phyloP scores from a whole-genome alignment of 768 basidiomycete species.

The Podaxis carcinomalis region DNA sequence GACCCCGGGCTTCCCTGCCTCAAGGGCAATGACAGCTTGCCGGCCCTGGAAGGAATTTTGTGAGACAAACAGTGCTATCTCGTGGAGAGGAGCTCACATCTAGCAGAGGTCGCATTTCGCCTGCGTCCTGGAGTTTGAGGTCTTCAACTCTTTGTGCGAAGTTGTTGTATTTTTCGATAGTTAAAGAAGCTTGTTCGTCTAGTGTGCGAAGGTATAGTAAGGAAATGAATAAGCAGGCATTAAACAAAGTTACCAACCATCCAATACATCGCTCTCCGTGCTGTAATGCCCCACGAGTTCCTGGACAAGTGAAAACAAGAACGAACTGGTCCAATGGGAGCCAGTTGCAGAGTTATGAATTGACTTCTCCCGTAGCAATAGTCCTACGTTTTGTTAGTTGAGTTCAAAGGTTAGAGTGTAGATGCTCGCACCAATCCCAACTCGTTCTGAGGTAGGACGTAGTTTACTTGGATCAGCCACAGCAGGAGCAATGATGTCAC shows the following conservation, averaged over 20 bases:
- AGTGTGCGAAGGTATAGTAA: background rate
- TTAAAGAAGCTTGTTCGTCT: slow-evolving; percentile 41
- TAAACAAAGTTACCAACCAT: slow-evolving; percentile 32
- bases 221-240: background rate
- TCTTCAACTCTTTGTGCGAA: slow-evolving; percentile 60
- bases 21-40: slow-evolving; percentile 53
- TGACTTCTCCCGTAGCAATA: slow-evolving; percentile 59
- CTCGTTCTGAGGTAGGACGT: slow-evolving; percentile 42
- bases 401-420: slow-evolving; percentile 2
- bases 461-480: slow-evolving; percentile 21
- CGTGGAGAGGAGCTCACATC: slow-evolving; percentile 50
- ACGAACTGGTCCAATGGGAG: slow-evolving; percentile 64
- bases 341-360: slow-evolving; percentile 64
- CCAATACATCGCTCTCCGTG: slow-evolving; percentile 30
- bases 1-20: slow-evolving; percentile 54
- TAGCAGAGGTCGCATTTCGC: slow-evolving; percentile 71
- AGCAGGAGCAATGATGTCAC: slow-evolving; percentile 24
- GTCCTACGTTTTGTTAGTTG: slow-evolving; percentile 37
- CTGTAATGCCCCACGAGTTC: slow-evolving; percentile 61
- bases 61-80: background rate
- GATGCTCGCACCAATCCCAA: slow-evolving; percentile 49
- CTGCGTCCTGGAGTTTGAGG: slow-evolving; percentile 51
- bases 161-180: slow-evolving; percentile 60
- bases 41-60: slow-evolving; percentile 52
- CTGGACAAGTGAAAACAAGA: slow-evolving; percentile 72